A percentile compares a stretch with the other conserved stretches of the same genome.
These are phyloP conservation scores for Nicotiana otophora DNA, from an alignment of 257 asterid genomes.

Conservation along the genomic window DNA sequence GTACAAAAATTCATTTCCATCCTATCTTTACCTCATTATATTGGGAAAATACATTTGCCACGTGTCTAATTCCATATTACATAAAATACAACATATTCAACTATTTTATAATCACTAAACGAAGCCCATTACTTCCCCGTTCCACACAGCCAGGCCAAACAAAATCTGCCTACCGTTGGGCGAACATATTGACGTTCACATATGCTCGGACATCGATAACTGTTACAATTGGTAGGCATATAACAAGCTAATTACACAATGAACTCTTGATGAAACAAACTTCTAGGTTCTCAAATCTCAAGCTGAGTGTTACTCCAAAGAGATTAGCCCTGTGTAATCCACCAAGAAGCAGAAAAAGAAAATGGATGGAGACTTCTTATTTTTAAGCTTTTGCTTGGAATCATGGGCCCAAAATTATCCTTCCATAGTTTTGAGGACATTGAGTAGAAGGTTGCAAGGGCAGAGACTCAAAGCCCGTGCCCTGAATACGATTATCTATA, in stretches of 20 bases:
- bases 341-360: constrained; percentile 9
- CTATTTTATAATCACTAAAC: background rate
- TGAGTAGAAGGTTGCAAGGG: constrained; percentile 30
- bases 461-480: constrained; percentile 23
- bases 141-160: background rate
- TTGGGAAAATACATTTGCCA: background rate
- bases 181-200: background rate
- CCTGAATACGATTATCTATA: constrained; percentile 19
- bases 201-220: background rate
- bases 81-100: background rate
- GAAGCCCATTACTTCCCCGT: background rate
- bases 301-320: constrained; percentile 8
- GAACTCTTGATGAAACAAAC: background rate
- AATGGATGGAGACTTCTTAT: constrained; percentile 1
- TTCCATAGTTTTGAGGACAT: constrained; percentile 33
- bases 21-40: background rate
- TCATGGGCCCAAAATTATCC: constrained; percentile 39
- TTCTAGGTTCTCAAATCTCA: constrained; percentile 11
- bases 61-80: background rate
- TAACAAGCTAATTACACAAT: background rate
- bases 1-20: background rate
- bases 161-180: background rate
- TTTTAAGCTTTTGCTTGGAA: background rate
- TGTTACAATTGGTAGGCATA: background rate
- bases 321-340: constrained; percentile 4